A percentile compares a stretch with the other conserved stretches of the same genome.
phyloP scores from a whole-genome alignment of 2,329 filamentous ascomycete genomes.

The Teratosphaeria destructans region DNA sequence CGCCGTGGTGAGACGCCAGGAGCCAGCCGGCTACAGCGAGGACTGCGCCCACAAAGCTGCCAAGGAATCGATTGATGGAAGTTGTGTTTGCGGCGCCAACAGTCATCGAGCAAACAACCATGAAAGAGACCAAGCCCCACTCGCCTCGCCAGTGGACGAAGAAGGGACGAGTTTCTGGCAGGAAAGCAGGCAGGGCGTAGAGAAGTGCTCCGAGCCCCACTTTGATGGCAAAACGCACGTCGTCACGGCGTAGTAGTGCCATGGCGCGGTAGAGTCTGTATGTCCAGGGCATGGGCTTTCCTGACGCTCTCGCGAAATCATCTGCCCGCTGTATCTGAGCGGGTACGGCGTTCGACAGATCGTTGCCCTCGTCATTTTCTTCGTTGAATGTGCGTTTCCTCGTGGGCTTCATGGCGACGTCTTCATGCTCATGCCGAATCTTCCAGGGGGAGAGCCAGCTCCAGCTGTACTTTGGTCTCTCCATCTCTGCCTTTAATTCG shows the following conservation, averaged over 20 bases:
- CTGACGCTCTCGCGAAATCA: conserved; percentile 12
- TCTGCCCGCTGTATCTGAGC: conserved; percentile 22
- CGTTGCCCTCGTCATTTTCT: conserved; percentile 16
- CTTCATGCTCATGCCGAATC: background rate
- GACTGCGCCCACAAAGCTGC: conserved; percentile 70
- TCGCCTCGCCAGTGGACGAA: conserved; percentile 89
- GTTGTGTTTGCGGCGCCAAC: conserved; percentile 94
- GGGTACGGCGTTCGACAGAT: conserved; percentile 16
- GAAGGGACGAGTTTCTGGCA: conserved; percentile 63
- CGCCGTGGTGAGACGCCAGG: conserved; percentile 40
- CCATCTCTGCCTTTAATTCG: conserved; percentile 61
- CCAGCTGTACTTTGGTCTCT: conserved; percentile 57
- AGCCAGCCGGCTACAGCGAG: conserved; percentile 72
- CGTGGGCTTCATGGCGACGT: background rate
- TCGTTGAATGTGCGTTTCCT: conserved; percentile 6
- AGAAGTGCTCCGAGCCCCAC: conserved; percentile 82
- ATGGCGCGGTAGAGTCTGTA: conserved; percentile 47
- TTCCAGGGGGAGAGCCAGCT: conserved; percentile 61
- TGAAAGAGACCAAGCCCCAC: conserved; percentile 93
- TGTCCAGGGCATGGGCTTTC: conserved; percentile 17
- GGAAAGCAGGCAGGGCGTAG: conserved; percentile 82
- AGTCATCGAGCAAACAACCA: conserved; percentile 97
- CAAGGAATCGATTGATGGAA: conserved; percentile 72
- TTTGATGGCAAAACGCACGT: conserved; percentile 75
- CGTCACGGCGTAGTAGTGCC: conserved; percentile 50